Evolutionary conservation across 2,329 filamentous ascomycete genomes (phyloP).

Genomic region (Fusarium illudens): DNA sequence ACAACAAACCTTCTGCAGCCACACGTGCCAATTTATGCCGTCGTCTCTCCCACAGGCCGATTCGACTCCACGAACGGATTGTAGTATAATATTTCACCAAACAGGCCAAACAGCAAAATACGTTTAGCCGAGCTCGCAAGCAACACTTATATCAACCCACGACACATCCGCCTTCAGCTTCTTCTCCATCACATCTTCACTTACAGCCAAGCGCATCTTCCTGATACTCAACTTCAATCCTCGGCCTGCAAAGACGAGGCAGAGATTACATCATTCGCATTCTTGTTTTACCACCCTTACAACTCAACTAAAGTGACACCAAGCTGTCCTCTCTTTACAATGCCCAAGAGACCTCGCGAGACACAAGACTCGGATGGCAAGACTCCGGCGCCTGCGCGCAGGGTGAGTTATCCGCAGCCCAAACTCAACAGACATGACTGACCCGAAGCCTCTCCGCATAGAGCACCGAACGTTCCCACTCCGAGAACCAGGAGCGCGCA

Average conservation of each 20-base stretch:
- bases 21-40: too few relatives aligned
- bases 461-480: slow-evolving; percentile 74
- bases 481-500: slow-evolving; percentile 85
- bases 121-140: too few relatives aligned
- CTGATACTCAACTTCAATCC: background rate
- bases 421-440: background rate
- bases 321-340: slow-evolving; percentile 20
- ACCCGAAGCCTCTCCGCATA: slow-evolving; percentile 48
- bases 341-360: slow-evolving; percentile 53
- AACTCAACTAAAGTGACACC: background rate
- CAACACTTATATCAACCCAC: background rate
- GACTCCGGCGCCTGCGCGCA: slow-evolving; percentile 41
- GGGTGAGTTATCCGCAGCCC: slow-evolving; percentile 34
- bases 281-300: background rate
- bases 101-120: too few relatives aligned
- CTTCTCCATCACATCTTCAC: background rate
- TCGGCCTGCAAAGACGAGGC: background rate
- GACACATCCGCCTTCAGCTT: background rate
- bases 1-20: background rate
- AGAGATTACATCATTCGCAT: background rate
- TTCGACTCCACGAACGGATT: too few relatives aligned
- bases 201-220: background rate
- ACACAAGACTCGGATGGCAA: slow-evolving; percentile 42
- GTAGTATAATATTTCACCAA: too few relatives aligned
- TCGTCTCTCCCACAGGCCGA: too few relatives aligned